Evolutionary conservation across 2,329 filamentous ascomycete genomes (phyloP), one percentile per base, ranked within the genome.

Genomic region (Talaromyces sp.): DNA sequence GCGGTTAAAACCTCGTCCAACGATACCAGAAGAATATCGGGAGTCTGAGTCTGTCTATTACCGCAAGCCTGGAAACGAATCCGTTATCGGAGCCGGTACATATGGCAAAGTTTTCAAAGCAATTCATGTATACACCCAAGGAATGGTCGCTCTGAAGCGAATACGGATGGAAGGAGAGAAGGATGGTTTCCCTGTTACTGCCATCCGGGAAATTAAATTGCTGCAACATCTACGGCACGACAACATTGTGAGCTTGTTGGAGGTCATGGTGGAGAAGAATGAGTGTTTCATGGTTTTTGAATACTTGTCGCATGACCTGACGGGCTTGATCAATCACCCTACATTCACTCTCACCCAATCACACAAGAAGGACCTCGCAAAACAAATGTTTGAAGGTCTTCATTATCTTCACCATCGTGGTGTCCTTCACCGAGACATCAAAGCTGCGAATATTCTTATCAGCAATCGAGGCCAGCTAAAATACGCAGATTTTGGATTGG

Each of bases 241-340:
- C 62, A 99, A 99, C 70, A 85, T 98, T 58, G 81, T 99, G 60
- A 87, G 85, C 64, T 80, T 99, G 53, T 89, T 96, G 71, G 95
- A 99, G 74, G 98, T 99, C 66, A 99, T 99, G 95, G 95, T 99
- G 2, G 95, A 99, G 77, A 90, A 89, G 71, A 98, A 98, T 67
- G 93, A 98, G 75, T 99, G 95, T 74, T 99, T 96, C 77, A 99
- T 99, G 95, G 95, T 99, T 3, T 99, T 99, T 66, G 95, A 99
- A 74, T 99, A 99, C 71, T 83, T 98, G 32, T 93, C 95, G 1
- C 95, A 99, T 73, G 95, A 99, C 73, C 80, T 99, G 63, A 99
- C 95, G 2, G 95, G 95, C 14, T 81, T 99, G 32, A 85, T 99
- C 63, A 98, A 98, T 69, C 95, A 99, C 70, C 95, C 95, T 0